Evolutionary conservation across 768 basidiomycete species (phyloP), one percentile per base, ranked within the genome.

Genomic region (Calocera viscosa): DNA sequence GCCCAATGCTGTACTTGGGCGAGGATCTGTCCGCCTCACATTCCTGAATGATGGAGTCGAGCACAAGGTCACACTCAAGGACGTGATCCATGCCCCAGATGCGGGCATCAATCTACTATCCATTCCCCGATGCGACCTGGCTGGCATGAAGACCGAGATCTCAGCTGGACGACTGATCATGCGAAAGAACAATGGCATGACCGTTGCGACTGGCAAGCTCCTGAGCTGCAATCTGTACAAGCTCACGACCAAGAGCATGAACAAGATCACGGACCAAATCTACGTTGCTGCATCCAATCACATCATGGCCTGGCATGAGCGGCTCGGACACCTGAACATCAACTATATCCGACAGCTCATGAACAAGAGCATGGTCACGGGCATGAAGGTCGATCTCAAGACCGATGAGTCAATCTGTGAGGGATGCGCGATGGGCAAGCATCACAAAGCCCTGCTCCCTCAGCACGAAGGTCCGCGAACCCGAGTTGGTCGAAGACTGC

Each of bases 81-180:
- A 74, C 26, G 73, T 73, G 0, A 64, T 76, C 0, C 73, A 75
- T 41, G 72, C 71, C 0, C 75, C 74, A 0, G 71, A 73, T 22
- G 65, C 76, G 19, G 64, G 70, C 0, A 70, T 72, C 2, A 74
- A 76, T 49, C 72, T 76, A 0, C 60, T 76, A 3, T 75, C 74
- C 0, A 68, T 73, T 8, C 39, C 65, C 0, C 63, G 66, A 30
- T 60, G 75, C 14, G 70, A 73, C 49, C 34, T 30, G 0, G 69
- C 71, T 0, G 68, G 69, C 0, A 40, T 40, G 39, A 40, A 40
- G 39, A 40, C 39, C 39, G 39, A 40, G 39, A 40, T 40, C 10
- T 10, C 11, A 19, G 39, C 11, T 10, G 70, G 67, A 24, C 40
- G 16, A 1, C 63, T 72, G 1, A 60, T 65, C 1, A 73, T 74